Conservation (phyloP, 108 stramenopile genomes). For the Cyclotella kingstonii region DNA sequence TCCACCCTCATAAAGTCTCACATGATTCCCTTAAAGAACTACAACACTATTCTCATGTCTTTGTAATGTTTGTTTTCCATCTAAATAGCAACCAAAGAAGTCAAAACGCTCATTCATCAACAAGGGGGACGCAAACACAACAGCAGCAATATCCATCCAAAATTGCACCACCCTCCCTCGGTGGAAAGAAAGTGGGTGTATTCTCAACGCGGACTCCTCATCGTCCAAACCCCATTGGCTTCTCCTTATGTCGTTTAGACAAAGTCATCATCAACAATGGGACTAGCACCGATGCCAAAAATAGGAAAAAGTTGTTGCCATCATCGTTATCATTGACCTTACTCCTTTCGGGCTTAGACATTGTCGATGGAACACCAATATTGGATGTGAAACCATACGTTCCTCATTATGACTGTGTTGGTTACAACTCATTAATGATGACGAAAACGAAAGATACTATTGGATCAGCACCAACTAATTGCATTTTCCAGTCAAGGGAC, state of each 20-base stretch:
- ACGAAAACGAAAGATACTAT: not conserved
- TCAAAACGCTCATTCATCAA: constrained; percentile 7
- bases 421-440: constrained; percentile 1
- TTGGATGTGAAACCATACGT: constrained; percentile 93
- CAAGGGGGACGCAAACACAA: constrained; percentile 8
- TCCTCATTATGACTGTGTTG: constrained; percentile 78
- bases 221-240: constrained; percentile 92
- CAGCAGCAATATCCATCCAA: constrained; percentile 69
- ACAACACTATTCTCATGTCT: constrained; percentile 86
- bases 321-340: constrained; percentile 36
- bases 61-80: constrained; percentile 96
- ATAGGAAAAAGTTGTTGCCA: not conserved
- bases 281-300: constrained; percentile 6
- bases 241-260: constrained; percentile 87
- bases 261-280: constrained; percentile 30
- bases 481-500: no score
- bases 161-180: constrained; percentile 80
- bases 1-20: constrained; percentile 35
- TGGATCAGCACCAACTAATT: not conserved
- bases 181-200: constrained; percentile 91
- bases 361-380: constrained; percentile 94
- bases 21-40: constrained; percentile 66
- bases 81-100: constrained; percentile 79
- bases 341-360: constrained; percentile 80
- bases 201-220: constrained; percentile 96